Base-by-base conservation (phyloP, 2,329 filamentous ascomycete genomes). In the Neocatenulostroma microsporum region DNA sequence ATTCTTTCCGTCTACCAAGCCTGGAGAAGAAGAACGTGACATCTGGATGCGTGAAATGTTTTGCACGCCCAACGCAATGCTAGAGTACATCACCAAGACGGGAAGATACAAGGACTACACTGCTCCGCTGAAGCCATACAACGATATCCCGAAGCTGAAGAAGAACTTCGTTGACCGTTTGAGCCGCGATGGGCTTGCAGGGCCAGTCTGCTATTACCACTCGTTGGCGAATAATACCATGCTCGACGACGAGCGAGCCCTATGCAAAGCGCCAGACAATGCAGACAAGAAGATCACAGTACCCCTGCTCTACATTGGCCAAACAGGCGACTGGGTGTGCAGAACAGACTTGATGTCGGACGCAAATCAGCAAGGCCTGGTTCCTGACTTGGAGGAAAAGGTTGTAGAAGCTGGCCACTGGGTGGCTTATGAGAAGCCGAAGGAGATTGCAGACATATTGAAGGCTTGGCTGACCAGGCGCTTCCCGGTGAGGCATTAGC, bases 171-270 rank as follows among this genome's bases (percentile, higher is more conserved):
- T 65, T 6, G 46, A 57, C 12, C 55, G 56, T 12, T 56, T 64
- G 47, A 36, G 31, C 4, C 49, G 49, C 9, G 60, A 58, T 26
- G 57, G 61, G 0, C 57, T 64, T 21, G 56, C 50, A 18, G 56
- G 44, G 1, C 56, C 62, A 4, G 46, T 62, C 37, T 55, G 57
- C 40, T 66, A 59, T 50, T 67, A 67, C 40, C 50, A 54, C 30
- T 51, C 55, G 1, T 30, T 56, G 25, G 47, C 44, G 26, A 41
- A 51, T 6, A 54, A 55, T 30, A 49, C 49, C 2, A 54, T 50
- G 46, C 25, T 55, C 2, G 48, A 54, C 33, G 53, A 56, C 29
- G 51, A 37, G 48, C 44, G 27, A 32, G 30, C 7, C 19, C 30
- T 37, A 44, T 47, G 57, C 21, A 23, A 52, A n/a, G 50, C 58